Conservation (phyloP, 2,329 filamentous ascomycete genomes). For the Aspergillus latus region DNA sequence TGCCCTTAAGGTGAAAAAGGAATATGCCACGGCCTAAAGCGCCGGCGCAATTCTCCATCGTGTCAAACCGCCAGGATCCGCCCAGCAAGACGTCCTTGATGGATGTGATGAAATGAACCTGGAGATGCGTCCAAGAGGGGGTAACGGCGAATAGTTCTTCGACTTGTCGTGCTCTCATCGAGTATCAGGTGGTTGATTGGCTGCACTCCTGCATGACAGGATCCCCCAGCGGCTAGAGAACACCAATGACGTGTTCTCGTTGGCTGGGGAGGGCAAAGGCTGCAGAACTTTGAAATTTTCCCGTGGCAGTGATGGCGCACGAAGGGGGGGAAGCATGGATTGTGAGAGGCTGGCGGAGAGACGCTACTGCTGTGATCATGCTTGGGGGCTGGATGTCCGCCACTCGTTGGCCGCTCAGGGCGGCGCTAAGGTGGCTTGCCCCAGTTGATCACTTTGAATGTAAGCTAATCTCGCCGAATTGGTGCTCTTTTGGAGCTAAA, state of each 20-base stretch:
- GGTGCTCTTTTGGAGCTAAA: neutral
- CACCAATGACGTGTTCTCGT: neutral
- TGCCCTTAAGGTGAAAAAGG: constrained; percentile 13
- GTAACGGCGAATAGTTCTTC: constrained; percentile 14
- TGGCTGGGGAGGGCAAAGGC: constrained; percentile 3
- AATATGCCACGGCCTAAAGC: constrained; percentile 15
- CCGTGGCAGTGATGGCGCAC: constrained; percentile 2
- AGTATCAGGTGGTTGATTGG: constrained; percentile 12
- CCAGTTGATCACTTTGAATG: constrained; percentile 15
- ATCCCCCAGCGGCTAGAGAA: constrained; percentile 19
- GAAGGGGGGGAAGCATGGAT: constrained; percentile 4
- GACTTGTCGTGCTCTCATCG: neutral
- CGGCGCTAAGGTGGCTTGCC: constrained; percentile 20
- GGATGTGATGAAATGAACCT: constrained; percentile 22
- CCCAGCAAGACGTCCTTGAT: constrained; percentile 8
- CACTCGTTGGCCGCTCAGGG: constrained; percentile 12
- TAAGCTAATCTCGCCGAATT: neutral
- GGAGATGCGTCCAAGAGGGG: constrained; percentile 21
- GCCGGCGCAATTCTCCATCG: constrained; percentile 7
- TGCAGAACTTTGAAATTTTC: constrained; percentile 12
- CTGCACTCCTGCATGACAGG: constrained; percentile 17
- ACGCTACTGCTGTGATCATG: constrained; percentile 22
- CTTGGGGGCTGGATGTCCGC: neutral
- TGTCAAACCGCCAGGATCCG: constrained; percentile 2
- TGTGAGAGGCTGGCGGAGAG: constrained; percentile 13